Conservation (phyloP, 352 stramenopile species). For the Phytopythium aichiense region DNA sequence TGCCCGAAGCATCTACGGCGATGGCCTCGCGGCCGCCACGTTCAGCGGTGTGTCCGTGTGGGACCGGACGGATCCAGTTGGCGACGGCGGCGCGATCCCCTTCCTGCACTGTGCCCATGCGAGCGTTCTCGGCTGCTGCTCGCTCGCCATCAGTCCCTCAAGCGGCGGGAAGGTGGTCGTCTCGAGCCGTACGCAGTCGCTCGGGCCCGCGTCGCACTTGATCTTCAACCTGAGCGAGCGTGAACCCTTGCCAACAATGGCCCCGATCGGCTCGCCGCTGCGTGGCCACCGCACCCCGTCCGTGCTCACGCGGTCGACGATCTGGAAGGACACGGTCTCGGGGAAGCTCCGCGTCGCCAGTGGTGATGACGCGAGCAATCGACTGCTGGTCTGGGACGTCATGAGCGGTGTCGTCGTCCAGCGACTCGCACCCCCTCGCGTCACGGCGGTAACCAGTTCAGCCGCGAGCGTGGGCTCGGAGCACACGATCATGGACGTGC, state of each 20-base stretch:
- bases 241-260: not conserved
- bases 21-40: conserved; percentile 38
- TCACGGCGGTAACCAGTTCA: not conserved
- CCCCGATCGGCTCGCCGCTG: conserved; percentile 12
- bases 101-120: conserved; percentile 12
- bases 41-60: conserved; percentile 41
- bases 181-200: conserved; percentile 29
- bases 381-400: conserved; percentile 21
- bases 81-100: conserved; percentile 12
- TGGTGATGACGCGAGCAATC: conserved; percentile 17
- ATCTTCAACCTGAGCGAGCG: conserved; percentile 29
- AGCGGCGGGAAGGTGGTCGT: conserved; percentile 27
- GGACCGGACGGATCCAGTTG: not conserved
- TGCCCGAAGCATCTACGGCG: conserved; percentile 11
- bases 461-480: not conserved
- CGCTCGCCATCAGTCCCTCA: conserved; percentile 23
- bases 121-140: conserved; percentile 30
- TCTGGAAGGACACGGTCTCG: conserved; percentile 21
- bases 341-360: conserved; percentile 14
- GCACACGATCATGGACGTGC: conserved; percentile 15
- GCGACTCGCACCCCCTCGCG: conserved; percentile 2
- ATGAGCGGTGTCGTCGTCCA: conserved; percentile 11
- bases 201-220: conserved; percentile 30
- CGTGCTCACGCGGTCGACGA: conserved; percentile 38
- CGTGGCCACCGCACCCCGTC: conserved; percentile 36